These are phyloP conservation scores for Pontederia paniculata DNA, from an alignment of 176 grass and related monocot species.

Conservation along the genomic window DNA sequence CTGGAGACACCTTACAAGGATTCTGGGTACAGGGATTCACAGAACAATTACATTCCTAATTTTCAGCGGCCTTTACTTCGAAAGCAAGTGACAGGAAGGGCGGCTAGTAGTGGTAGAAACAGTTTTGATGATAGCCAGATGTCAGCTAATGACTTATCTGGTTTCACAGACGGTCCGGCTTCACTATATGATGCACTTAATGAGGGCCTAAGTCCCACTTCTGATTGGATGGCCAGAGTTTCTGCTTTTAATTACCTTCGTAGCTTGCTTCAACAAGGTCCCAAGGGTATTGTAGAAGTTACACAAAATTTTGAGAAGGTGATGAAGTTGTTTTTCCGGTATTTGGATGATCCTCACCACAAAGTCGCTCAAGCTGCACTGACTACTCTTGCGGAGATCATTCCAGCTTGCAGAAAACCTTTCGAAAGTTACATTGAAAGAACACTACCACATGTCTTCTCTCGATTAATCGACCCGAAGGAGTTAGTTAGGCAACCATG, in stretches of 20 bases:
- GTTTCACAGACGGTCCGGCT: slow-evolving; percentile 58
- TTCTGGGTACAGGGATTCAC: slow-evolving; percentile 49
- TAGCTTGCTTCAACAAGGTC: slow-evolving; percentile 71
- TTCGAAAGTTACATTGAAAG: slow-evolving; percentile 85
- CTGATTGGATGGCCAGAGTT: slow-evolving; percentile 82
- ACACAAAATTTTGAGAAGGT: slow-evolving; percentile 94
- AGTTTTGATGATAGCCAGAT: slow-evolving; percentile 71
- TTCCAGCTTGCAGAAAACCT: slow-evolving; percentile 88
- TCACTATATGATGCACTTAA: slow-evolving; percentile 83
- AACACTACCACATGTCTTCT: slow-evolving; percentile 87
- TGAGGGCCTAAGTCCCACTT: slow-evolving; percentile 88
- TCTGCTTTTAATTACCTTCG: slow-evolving; percentile 90
- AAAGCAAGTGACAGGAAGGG: slow-evolving; percentile 84
- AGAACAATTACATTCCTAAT: slow-evolving; percentile 64
- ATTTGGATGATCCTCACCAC: slow-evolving; percentile 99
- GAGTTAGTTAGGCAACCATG: slow-evolving; percentile 87
- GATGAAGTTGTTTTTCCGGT: slow-evolving; percentile 93
- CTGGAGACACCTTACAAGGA: slow-evolving; percentile 65
- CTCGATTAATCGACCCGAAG: slow-evolving; percentile 85
- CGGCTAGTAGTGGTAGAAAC: slow-evolving; percentile 49
- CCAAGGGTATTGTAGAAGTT: slow-evolving; percentile 80
- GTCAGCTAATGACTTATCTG: slow-evolving; percentile 40
- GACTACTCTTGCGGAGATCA: slow-evolving; percentile 79
- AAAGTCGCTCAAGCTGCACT: slow-evolving; percentile 89
- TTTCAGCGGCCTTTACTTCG: slow-evolving; percentile 96